Evolutionary conservation across 2,329 filamentous ascomycete species (phyloP).

Genomic region (Cryphonectria japonica): DNA sequence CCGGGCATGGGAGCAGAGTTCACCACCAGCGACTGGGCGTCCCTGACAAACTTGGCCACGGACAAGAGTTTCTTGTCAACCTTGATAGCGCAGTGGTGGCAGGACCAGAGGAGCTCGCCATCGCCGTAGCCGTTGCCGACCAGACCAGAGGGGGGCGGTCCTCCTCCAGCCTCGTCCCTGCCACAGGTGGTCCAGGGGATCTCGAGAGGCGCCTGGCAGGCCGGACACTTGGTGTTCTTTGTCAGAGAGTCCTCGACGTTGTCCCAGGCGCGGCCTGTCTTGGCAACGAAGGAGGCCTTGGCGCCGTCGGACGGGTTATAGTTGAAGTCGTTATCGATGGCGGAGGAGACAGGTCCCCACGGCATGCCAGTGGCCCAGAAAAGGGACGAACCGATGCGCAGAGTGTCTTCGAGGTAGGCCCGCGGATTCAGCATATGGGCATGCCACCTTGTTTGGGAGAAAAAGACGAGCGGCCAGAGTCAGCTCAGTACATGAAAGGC

Average conservation of each 20-base stretch:
- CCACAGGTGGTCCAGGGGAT: conserved; percentile 66
- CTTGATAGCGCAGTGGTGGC: conserved; percentile 51
- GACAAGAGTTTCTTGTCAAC: conserved; percentile 63
- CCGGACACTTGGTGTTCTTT: conserved; percentile 59
- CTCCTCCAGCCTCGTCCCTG: conserved; percentile 40
- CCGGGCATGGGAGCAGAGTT: conserved; percentile 65
- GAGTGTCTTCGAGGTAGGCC: conserved; percentile 73
- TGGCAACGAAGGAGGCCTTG: conserved; percentile 49
- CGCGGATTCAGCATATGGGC: conserved; percentile 78
- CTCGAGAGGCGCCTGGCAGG: conserved; percentile 47
- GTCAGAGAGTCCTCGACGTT: conserved; percentile 54
- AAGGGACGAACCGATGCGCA: conserved; percentile 58
- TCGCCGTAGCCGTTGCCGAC: conserved; percentile 65
- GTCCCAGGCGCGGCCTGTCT: conserved; percentile 61
- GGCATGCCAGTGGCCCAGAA: conserved; percentile 69
- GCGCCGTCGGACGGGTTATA: conserved; percentile 54
- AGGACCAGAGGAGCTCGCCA: conserved; percentile 53
- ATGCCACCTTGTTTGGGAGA: conserved; percentile 49
- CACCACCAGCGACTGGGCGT: conserved; percentile 54
- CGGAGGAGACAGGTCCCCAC: conserved; percentile 61
- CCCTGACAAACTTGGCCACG: conserved; percentile 63
- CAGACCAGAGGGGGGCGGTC: conserved; percentile 35
- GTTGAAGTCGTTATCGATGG: conserved; percentile 62
- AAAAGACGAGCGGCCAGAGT: conserved; percentile 12
- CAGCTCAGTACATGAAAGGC: not conserved